Evolutionary conservation across 169 alveolate genomes (phyloP).

Genomic region (Theileria equi): DNA sequence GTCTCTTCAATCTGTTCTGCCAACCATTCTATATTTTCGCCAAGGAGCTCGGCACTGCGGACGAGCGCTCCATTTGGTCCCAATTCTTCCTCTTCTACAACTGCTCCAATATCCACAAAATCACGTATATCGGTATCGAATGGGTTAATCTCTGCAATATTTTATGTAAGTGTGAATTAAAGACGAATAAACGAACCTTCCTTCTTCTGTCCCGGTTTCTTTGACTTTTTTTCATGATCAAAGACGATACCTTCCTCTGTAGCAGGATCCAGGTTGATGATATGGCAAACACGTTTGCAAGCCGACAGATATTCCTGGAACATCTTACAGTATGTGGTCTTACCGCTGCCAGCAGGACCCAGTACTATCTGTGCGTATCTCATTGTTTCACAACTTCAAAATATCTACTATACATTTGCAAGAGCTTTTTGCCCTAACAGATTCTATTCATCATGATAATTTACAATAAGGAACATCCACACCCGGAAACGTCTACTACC

Average conservation of each 20-base stretch:
- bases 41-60: conserved; percentile 91
- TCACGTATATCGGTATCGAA: conserved; percentile 92
- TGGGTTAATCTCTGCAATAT: conserved; percentile 58
- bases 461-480: too few species aligned
- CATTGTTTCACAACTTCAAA: conserved; percentile 47
- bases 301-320: conserved; percentile 88
- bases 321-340: conserved; percentile 92
- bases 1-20: conserved; percentile 88
- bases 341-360: conserved; percentile 99
- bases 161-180: neutral
- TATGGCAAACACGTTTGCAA: conserved; percentile 84
- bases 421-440: neutral
- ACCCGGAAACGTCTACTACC: neutral
- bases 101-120: conserved; percentile 88
- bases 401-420: neutral
- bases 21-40: conserved; percentile 90
- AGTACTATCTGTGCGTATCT: conserved; percentile 91
- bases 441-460: too few species aligned
- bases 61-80: conserved; percentile 98
- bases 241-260: conserved; percentile 81
- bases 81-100: conserved; percentile 88
- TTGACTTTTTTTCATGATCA: conserved; percentile 55
- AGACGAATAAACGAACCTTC: conserved; percentile 1
- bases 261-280: conserved; percentile 96
- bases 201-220: conserved; percentile 13